A percentile compares a stretch with the other conserved stretches of the same genome.
Conservation (phyloP, 306 rosid genomes). For the Rosa persica region DNA sequence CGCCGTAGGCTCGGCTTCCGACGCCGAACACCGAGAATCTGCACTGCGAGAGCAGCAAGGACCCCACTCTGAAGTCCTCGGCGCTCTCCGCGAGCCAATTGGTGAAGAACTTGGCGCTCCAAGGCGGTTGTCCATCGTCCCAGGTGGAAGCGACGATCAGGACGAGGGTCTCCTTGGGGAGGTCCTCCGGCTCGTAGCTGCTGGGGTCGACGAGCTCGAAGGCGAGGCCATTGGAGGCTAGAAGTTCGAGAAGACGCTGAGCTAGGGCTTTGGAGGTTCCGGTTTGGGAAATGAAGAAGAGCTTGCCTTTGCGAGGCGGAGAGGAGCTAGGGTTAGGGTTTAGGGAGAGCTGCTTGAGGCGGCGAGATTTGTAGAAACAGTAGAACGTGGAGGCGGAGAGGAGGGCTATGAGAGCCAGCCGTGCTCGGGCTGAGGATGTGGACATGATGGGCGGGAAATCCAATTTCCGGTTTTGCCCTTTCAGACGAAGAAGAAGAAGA, state of each 20-base stretch:
- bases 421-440: conserved; percentile 50
- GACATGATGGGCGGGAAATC: conserved; percentile 44
- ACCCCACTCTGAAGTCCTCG: conserved; percentile 81
- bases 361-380: conserved; percentile 81
- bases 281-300: conserved; percentile 73
- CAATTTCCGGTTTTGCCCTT: conserved; percentile 2
- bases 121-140: conserved; percentile 81
- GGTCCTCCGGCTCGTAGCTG: conserved; percentile 86
- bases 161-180: conserved; percentile 62
- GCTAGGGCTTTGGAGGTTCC: conserved; percentile 84
- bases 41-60: conserved; percentile 61
- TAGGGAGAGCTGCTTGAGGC: conserved; percentile 45
- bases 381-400: conserved; percentile 84
- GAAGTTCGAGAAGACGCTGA: conserved; percentile 55
- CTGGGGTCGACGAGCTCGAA: conserved; percentile 61
- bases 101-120: conserved; percentile 54
- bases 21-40: conserved; percentile 75
- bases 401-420: conserved; percentile 79
- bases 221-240: conserved; percentile 43
- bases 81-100: conserved; percentile 86
- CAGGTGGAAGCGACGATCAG: conserved; percentile 82
- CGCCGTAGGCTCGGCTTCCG: conserved; percentile 78
- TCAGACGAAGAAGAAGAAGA: neutral
- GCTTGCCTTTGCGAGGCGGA: conserved; percentile 38
- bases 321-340: conserved; percentile 17